Evolutionary conservation across 2,329 filamentous ascomycete species (phyloP).

Genomic region (Nemania diffusa): DNA sequence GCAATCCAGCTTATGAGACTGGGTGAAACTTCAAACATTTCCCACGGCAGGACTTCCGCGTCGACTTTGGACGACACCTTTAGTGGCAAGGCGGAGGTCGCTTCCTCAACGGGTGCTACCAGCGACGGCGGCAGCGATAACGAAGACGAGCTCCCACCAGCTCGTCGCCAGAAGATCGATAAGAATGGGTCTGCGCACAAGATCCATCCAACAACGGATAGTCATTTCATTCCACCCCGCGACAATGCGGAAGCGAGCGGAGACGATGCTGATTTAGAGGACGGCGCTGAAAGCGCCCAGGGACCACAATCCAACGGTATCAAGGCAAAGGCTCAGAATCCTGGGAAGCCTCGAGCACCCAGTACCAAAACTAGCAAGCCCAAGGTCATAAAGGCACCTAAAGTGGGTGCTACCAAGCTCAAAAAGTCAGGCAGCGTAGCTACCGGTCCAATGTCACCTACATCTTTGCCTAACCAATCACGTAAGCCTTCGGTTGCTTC

Average conservation of each 20-base stretch:
- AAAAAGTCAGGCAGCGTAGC: constrained; percentile 61
- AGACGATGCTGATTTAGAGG: constrained; percentile 67
- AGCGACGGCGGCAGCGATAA: constrained; percentile 79
- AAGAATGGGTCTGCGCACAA: constrained; percentile 55
- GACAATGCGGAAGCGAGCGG: constrained; percentile 61
- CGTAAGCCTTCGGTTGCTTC: constrained; percentile 81
- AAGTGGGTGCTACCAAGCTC: constrained; percentile 59
- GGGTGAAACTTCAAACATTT: constrained; percentile 92
- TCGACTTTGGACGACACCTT: constrained; percentile 94
- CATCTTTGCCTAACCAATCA: constrained; percentile 73
- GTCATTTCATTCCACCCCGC: constrained; percentile 59
- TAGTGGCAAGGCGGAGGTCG: constrained; percentile 85
- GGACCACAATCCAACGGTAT: constrained; percentile 55
- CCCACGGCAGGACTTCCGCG: constrained; percentile 90
- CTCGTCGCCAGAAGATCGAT: constrained; percentile 68
- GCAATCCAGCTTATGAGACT: constrained; percentile 96
- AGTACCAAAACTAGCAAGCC: constrained; percentile 57
- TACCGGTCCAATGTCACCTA: constrained; percentile 67
- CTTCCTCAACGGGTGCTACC: constrained; percentile 86
- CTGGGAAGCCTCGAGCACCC: constrained; percentile 48
- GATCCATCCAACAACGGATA: constrained; percentile 63
- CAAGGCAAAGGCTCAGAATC: constrained; percentile 56
- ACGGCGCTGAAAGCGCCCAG: constrained; percentile 53
- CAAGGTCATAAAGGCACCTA: constrained; percentile 55
- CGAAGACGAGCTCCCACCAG: constrained; percentile 69